Conservation (phyloP, 306 rosid species). For the Fagus sylvatica region DNA sequence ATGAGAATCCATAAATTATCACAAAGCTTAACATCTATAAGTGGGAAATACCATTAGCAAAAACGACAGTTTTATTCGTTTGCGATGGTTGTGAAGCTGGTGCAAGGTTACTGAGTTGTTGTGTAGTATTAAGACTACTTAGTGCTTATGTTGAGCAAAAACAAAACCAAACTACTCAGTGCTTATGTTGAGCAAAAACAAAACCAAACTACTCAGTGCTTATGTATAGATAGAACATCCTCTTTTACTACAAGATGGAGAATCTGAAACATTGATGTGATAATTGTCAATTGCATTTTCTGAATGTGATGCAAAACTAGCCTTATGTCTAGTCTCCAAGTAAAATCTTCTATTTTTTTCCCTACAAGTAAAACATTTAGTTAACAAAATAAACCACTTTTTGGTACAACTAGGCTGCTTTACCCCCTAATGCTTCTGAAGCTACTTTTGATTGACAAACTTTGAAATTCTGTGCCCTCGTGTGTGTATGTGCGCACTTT, state of each 20-base stretch:
- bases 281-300: no score
- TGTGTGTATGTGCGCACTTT: background rate
- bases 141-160: background rate
- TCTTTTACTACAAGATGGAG: no score
- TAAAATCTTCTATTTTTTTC: background rate
- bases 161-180: background rate
- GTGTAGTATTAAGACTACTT: background rate
- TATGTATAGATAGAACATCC: no score
- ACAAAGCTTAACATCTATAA: no score
- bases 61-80: background rate
- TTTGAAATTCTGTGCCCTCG: constrained; percentile 14
- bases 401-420: background rate
- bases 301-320: background rate
- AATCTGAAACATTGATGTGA: no score
- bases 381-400: background rate
- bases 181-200: background rate
- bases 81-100: background rate
- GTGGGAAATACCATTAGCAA: background rate
- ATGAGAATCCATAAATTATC: no score
- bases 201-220: no score
- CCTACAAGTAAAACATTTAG: background rate
- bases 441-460: background rate
- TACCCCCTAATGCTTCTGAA: background rate
- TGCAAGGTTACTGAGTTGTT: background rate
- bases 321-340: background rate